Base-by-base conservation (phyloP, 495 filamentous ascomycete genomes). In the Barbatosphaeria neglecta region DNA sequence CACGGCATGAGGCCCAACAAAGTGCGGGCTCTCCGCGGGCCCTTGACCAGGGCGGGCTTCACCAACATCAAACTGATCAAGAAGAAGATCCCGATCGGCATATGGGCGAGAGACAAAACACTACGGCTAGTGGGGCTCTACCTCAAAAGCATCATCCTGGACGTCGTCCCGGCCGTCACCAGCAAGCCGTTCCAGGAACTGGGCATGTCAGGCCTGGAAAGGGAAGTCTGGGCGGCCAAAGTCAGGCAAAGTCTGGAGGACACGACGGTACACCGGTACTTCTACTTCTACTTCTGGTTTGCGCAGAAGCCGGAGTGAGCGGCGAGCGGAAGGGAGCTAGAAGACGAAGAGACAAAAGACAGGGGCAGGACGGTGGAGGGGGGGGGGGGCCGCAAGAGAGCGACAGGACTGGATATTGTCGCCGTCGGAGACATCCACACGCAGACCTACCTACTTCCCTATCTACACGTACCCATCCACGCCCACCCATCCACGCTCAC, bases 1-100 rank as follows among this genome's bases (percentile, higher is more conserved):
- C 39, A 5, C 17, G 39, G 39, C 13, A 22, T 22, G 39, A 23
- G n/a, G 20, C 20, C 20, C 6, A 13, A 41, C 39, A 41, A 41
- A 22, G 39, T 6, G 20, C 19, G 39, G 4, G 19, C 17, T 6
- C 39, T 41, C 6, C 39, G 39, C 6, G 8, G 19, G 22, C 39
- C 19, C 60, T 69, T 50, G 65, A 67, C 10, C 56, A 70, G 75
- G 24, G 59, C 72, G 0, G 78, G 80, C 0, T 84, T 81, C 50
- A 65, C 67, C 7, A 72, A 80, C 49, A 66, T 82, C 20, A 55
- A 74, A 17, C 64, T 74, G 50, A 59, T 60, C 25, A 45, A 66
- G 16, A 65, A 59, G 49, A 77, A 76, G 52, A 58, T 74, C 18
- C 78, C 78, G 1, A 65, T 63, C 17, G 78, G 76, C 40, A 55